These are phyloP conservation scores for Larix kaempferi DNA, from an alignment of 75 land plant species.

Conservation along the genomic window DNA sequence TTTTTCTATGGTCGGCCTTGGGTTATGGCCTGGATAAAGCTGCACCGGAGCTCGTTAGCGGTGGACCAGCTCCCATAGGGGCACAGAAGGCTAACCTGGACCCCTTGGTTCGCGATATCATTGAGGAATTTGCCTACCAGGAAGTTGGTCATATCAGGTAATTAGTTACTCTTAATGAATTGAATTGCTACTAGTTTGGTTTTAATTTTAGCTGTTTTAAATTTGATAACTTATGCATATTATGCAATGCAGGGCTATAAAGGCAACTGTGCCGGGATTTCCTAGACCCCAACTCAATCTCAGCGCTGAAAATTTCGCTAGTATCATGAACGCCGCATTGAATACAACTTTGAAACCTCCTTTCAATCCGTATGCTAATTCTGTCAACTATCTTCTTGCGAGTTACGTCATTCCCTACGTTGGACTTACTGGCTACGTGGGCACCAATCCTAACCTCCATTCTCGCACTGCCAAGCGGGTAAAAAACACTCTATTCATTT, in stretches of 20 bases:
- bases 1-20: conserved; percentile 41
- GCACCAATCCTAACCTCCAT: background rate
- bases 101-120: conserved; percentile 16
- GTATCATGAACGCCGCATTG: conserved; percentile 24
- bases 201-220: background rate
- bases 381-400: conserved; percentile 33
- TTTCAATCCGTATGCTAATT: conserved; percentile 39
- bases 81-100: conserved; percentile 54
- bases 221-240: no score
- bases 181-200: conserved; percentile 1
- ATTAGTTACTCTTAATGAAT: no score
- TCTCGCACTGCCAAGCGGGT: conserved; percentile 27
- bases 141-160: conserved; percentile 59
- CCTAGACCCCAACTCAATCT: conserved; percentile 39
- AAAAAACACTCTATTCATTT: background rate
- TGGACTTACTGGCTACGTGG: conserved; percentile 43
- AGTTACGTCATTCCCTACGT: conserved; percentile 41
- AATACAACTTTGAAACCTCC: conserved; percentile 31
- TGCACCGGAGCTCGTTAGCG: conserved; percentile 25
- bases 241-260: conserved; percentile 30
- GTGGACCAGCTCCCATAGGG: conserved; percentile 51
- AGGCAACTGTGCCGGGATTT: conserved; percentile 16
- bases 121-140: conserved; percentile 40
- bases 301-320: conserved; percentile 16
- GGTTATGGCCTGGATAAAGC: conserved; percentile 49